Evolutionary conservation across 169 alveolate species (phyloP).

Genomic region (Cryptosporidium xiaoi): DNA sequence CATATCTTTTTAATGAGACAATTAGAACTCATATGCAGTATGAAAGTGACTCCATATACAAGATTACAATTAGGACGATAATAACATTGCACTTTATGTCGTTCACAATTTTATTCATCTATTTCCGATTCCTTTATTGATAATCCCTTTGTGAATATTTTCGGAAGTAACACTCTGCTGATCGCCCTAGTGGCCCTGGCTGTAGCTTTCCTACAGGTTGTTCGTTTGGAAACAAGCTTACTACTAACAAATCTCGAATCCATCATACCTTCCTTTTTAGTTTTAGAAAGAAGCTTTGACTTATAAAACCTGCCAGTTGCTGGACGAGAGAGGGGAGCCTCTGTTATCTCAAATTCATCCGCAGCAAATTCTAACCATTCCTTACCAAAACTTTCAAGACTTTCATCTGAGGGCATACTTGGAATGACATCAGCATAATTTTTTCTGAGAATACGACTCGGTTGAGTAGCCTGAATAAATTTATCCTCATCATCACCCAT

Average conservation of each 20-base stretch:
- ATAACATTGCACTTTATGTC: too few relatives aligned
- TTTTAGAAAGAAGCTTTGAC: not conserved
- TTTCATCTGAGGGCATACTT: not conserved
- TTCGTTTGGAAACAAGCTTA: too few relatives aligned
- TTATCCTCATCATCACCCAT: not conserved
- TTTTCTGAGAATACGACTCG: not conserved
- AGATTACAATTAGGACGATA: too few relatives aligned
- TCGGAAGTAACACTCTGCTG: too few relatives aligned
- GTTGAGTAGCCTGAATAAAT: not conserved
- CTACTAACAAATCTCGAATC: not conserved
- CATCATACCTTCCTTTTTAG: not conserved
- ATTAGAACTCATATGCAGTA: too few relatives aligned
- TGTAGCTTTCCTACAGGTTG: too few relatives aligned
- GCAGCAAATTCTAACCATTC: not conserved
- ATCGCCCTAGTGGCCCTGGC: too few relatives aligned
- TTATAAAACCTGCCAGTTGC: not conserved
- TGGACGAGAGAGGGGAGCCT: not conserved
- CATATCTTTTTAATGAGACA: too few relatives aligned
- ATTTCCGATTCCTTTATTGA: too few relatives aligned
- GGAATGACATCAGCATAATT: constrained; percentile 2
- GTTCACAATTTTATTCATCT: too few relatives aligned
- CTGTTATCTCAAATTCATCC: not conserved
- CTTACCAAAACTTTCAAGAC: not conserved
- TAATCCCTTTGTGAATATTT: too few relatives aligned
- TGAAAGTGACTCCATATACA: too few relatives aligned